These are phyloP conservation scores for Xylaria telfairii DNA, from an alignment of 495 filamentous ascomycete species.

Conservation along the genomic window DNA sequence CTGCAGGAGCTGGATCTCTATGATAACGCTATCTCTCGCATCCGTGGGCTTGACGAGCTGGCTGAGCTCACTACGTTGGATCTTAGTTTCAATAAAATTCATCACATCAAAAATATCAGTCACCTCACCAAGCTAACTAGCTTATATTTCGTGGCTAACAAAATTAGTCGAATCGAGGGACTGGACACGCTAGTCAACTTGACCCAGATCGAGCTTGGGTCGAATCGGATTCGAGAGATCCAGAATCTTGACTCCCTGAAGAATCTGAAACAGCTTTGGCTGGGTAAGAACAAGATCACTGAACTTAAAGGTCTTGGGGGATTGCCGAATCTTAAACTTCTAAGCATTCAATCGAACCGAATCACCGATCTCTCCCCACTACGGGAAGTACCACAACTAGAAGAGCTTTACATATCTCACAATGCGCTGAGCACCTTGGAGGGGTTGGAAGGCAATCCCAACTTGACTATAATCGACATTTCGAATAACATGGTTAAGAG, in stretches of 20 bases:
- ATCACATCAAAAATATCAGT: slow-evolving; percentile 90
- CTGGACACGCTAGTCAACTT: slow-evolving; percentile 76
- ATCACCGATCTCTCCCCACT: slow-evolving; percentile 82
- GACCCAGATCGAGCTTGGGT: slow-evolving; percentile 85
- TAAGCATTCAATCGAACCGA: slow-evolving; percentile 97
- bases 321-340: slow-evolving; percentile 80
- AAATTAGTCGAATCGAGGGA: slow-evolving; percentile 84
- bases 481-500: slow-evolving; percentile 85
- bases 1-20: slow-evolving; percentile 92
- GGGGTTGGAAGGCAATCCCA: slow-evolving; percentile 72
- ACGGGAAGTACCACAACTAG: slow-evolving; percentile 72
- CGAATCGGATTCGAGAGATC: slow-evolving; percentile 89
- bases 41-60: slow-evolving; percentile 82
- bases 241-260: slow-evolving; percentile 81
- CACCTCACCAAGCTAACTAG: slow-evolving; percentile 82
- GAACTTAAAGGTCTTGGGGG: slow-evolving; percentile 75
- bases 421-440: slow-evolving; percentile 83
- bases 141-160: slow-evolving; percentile 94
- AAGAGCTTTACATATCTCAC: slow-evolving; percentile 98
- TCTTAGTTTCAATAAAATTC: slow-evolving; percentile 98
- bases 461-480: slow-evolving; percentile 83
- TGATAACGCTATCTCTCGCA: slow-evolving; percentile 92
- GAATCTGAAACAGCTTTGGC: slow-evolving; percentile 85
- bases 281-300: slow-evolving; percentile 97
- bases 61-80: slow-evolving; percentile 79